A percentile compares a stretch with the other conserved stretches of the same genome.
phyloP scores from a whole-genome alignment of 202 grass and related monocot genomes.

The Carex sylvatica region DNA sequence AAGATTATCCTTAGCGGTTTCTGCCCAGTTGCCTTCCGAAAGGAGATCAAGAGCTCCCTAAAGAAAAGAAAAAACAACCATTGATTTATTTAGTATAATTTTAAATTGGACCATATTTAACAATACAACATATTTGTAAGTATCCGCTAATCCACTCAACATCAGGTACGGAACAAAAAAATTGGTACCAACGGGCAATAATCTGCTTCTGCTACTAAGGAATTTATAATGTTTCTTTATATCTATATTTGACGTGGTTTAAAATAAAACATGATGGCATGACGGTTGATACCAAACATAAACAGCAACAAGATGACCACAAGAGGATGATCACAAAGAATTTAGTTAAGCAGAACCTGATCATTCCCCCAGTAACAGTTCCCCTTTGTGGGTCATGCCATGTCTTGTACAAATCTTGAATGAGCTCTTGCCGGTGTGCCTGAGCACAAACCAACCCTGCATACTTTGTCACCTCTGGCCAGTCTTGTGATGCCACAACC shows the following conservation, averaged over 20 bases:
- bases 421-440: conserved; percentile 95
- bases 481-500: conserved; percentile 98
- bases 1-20: conserved; percentile 94
- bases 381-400: conserved; percentile 89
- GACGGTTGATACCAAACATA: neutral
- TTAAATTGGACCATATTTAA: neutral
- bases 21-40: conserved; percentile 84
- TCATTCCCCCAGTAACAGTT: conserved; percentile 91
- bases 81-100: neutral
- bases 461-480: conserved; percentile 98
- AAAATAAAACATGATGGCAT: neutral
- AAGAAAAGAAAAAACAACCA: conserved; percentile 13
- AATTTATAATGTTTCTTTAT: neutral
- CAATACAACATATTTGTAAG: neutral
- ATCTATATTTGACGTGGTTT: neutral
- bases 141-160: neutral
- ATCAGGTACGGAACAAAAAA: neutral
- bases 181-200: neutral
- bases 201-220: neutral
- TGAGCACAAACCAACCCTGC: conserved; percentile 94
- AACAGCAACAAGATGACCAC: neutral
- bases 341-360: conserved; percentile 49
- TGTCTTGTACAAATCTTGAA: conserved; percentile 97
- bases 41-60: conserved; percentile 93
- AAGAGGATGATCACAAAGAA: neutral